Evolutionary conservation across 768 basidiomycete species (phyloP), one percentile per base, ranked within the genome.

Genomic region (Amanita phalloides): DNA sequence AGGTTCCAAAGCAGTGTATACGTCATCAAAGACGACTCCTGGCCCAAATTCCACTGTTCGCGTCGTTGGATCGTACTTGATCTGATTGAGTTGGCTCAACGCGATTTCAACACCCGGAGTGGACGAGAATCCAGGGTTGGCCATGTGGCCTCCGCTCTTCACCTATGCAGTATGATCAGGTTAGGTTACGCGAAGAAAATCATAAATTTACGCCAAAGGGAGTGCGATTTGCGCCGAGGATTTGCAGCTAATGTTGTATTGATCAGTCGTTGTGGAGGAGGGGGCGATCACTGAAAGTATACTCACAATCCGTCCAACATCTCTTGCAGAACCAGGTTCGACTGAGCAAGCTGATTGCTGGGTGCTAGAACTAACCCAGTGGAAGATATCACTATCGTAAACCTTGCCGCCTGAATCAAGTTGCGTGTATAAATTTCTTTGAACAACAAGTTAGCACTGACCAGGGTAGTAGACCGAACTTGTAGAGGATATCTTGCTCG

Each of bases 81-180:
- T 5, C 6, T 38, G 6, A 38, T 38, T 38, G 17, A 38, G 4
- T 3, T n/a, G 37, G 5, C 9, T n/a, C 37, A 38, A 2, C 37
- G 37, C 14, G 1, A 38, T 38, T 14, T 38, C 14, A 8, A 38
- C 37, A 20, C 37, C 37, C 3, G 37, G 11, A 14, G 37, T 38
- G 9, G 37, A 38, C 37, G 37, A 38, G 37, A 5, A 38, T 6
- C 14, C 14, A 2, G 64, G 68, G 54, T 73, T 75, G 10, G 64
- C 51, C 1, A 68, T 51, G 60, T 78, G 76, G 1, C 77, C 76
- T 8, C 72, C 77, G 28, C 75, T 69, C 58, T 74, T 78, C 54
- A 78, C 69, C 77, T 76, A 26, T 2, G 23, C 13, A 28, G 6
- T 4, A 13, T 30, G 10, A 4, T 21, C 6, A 36, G 0, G 4